Evolutionary conservation across 176 grass and related monocot species (phyloP).

Genomic region (Rhipidocladum racemiflorum): DNA sequence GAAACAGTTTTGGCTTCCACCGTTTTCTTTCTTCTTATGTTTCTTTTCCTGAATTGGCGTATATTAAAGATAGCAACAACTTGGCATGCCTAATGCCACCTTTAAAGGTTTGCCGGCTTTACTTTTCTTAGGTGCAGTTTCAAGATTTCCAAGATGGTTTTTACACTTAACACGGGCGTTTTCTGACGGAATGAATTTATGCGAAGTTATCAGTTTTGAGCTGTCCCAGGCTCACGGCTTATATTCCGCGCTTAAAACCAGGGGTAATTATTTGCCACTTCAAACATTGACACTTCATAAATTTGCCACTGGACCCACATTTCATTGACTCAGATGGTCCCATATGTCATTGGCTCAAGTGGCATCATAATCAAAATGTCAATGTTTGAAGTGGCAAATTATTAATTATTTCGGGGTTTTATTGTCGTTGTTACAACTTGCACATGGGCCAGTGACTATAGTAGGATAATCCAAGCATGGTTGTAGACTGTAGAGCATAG

Average conservation of each 20-base stretch:
- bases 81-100: constrained; percentile 13
- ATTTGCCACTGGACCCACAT: too few species aligned
- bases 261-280: too few species aligned
- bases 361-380: too few species aligned
- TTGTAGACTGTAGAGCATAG: background rate
- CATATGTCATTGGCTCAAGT: too few species aligned
- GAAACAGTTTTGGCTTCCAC: background rate
- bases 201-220: constrained; percentile 16
- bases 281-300: too few species aligned
- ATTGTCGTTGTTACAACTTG: background rate
- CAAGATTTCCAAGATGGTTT: constrained; percentile 3
- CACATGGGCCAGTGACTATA: background rate
- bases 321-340: too few species aligned
- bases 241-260: constrained; percentile 15
- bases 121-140: constrained; percentile 1
- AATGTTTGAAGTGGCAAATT: too few species aligned
- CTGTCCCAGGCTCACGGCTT: background rate
- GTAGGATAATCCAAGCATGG: background rate
- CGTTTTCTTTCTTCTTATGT: background rate
- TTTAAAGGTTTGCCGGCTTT: constrained; percentile 14
- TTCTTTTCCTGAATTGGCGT: background rate
- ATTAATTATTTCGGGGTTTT: too few species aligned
- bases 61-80: constrained; percentile 23
- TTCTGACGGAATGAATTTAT: constrained; percentile 17
- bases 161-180: constrained; percentile 32